Evolutionary conservation across 2,329 filamentous ascomycete genomes (phyloP).

Genomic region (Gyromitra esculenta): DNA sequence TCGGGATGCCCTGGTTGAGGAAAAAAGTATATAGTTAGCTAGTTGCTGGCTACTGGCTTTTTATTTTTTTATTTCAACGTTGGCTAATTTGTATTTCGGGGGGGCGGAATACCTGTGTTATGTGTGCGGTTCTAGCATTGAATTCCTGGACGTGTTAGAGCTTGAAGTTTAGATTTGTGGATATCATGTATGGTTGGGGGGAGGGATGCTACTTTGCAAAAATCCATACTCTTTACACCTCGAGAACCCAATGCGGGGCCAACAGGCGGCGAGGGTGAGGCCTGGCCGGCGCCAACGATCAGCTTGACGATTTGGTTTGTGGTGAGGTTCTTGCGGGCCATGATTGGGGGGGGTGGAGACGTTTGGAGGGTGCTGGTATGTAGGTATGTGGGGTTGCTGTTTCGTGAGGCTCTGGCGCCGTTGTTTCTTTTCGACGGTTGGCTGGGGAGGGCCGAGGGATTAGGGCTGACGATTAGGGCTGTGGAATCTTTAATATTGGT

Average conservation of each 20-base stretch:
- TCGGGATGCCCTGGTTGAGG: conserved; percentile 73
- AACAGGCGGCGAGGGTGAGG: conserved; percentile 92
- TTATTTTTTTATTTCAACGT: too few relatives aligned
- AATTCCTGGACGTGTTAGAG: conserved; percentile 75
- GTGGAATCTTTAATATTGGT: not conserved
- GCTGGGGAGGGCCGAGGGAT: conserved; percentile 29
- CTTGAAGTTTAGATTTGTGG: conserved; percentile 1
- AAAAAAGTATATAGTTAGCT: not conserved
- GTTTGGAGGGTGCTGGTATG: not conserved
- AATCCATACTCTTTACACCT: conserved; percentile 99
- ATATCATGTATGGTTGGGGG: conserved; percentile 12
- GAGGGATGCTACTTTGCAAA: conserved; percentile 81
- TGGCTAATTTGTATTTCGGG: not conserved
- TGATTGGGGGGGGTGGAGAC: conserved; percentile 57
- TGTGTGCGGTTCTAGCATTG: conserved; percentile 90
- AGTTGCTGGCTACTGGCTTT: not conserved
- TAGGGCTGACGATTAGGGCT: conserved; percentile 31
- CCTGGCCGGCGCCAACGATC: conserved; percentile 95
- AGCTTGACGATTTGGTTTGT: conserved; percentile 89
- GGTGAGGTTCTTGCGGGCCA: conserved; percentile 66
- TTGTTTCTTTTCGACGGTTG: conserved; percentile 22
- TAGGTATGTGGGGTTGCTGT: conserved; percentile 21
- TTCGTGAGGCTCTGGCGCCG: conserved; percentile 33
- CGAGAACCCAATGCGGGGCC: conserved; percentile 96
- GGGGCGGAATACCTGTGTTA: conserved; percentile 64